Percentiles rank a stretch among this genome's conserved stretches.
Conservation (phyloP, 345 rosid genomes). For the Pistacia atlantica region DNA sequence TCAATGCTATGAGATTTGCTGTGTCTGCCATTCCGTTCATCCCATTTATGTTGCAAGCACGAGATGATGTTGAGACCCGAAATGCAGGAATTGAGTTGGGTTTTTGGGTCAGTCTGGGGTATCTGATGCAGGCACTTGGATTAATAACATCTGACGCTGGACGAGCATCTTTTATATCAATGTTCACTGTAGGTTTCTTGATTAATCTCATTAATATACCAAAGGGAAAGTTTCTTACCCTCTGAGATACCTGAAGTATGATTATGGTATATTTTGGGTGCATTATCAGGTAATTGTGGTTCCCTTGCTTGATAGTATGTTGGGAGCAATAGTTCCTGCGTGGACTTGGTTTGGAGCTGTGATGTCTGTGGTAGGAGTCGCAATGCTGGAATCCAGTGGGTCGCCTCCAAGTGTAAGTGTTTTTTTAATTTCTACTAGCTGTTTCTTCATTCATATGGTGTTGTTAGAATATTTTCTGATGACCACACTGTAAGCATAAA, state of each 20-base stretch:
- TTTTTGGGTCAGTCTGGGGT: slow-evolving; percentile 61
- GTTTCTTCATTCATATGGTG: not conserved
- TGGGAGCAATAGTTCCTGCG: slow-evolving; percentile 63
- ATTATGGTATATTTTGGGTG: slow-evolving; percentile 19
- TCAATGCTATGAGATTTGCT: slow-evolving; percentile 52
- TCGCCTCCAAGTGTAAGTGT: slow-evolving; percentile 56
- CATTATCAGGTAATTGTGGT: slow-evolving; percentile 61
- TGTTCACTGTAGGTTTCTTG: slow-evolving; percentile 51
- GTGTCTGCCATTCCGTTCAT: slow-evolving; percentile 58
- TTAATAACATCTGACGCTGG: slow-evolving; percentile 62
- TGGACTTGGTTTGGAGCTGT: slow-evolving; percentile 66
- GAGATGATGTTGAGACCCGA: slow-evolving; percentile 44
- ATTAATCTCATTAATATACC: not conserved
- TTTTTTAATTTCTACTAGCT: not conserved
- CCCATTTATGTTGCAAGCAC: slow-evolving; percentile 45
- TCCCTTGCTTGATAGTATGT: slow-evolving; percentile 71
- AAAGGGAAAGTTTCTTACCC: slow-evolving; percentile 7
- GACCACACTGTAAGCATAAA: not conserved
- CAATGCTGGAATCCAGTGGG: slow-evolving; percentile 64
- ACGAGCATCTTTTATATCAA: slow-evolving; percentile 55
- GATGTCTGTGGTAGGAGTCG: slow-evolving; percentile 59
- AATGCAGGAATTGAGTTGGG: slow-evolving; percentile 72
- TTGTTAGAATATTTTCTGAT: not conserved
- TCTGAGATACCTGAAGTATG: slow-evolving; percentile 18
- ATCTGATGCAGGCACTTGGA: slow-evolving; percentile 61